Evolutionary conservation across 2,329 filamentous ascomycete species (phyloP).

Genomic region (Paramyrothecium sp.): DNA sequence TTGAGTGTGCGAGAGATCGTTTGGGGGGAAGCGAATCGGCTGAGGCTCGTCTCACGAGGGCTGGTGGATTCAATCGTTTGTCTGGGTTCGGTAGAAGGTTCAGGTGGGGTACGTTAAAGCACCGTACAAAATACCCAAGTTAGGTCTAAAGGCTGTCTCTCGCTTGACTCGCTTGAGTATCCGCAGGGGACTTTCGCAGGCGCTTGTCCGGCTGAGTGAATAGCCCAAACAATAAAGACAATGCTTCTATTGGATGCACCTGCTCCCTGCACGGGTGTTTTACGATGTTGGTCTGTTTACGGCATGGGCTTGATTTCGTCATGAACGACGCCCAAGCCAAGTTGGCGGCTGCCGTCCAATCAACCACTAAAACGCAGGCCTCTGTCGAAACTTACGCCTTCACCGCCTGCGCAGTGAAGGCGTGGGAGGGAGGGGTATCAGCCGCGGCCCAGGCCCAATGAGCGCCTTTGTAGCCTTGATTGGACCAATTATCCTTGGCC

Average conservation of each 20-base stretch:
- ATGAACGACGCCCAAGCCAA: background rate
- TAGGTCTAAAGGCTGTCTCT: no score
- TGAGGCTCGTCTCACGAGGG: background rate
- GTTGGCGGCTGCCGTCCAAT: constrained; percentile 17
- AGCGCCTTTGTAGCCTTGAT: background rate
- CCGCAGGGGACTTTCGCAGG: no score
- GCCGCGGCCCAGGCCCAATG: background rate
- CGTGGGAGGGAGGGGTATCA: constrained; percentile 17
- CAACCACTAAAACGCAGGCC: constrained; percentile 15
- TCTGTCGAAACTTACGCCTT: constrained; percentile 19
- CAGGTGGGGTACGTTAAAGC: background rate
- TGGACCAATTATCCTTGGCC: background rate
- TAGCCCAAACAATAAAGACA: no score
- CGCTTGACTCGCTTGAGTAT: no score
- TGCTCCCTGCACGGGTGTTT: background rate
- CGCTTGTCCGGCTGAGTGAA: no score
- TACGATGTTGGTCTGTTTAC: background rate
- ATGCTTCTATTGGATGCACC: background rate
- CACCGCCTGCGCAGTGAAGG: constrained; percentile 17
- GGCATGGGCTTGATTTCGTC: background rate
- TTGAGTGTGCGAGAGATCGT: constrained; percentile 12
- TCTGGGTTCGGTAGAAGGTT: background rate
- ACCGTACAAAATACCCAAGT: background rate
- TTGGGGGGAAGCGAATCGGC: constrained; percentile 3
- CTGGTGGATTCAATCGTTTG: background rate